Evolutionary conservation across 2,329 filamentous ascomycete species (phyloP).

Genomic region (Neurospora crassa): DNA sequence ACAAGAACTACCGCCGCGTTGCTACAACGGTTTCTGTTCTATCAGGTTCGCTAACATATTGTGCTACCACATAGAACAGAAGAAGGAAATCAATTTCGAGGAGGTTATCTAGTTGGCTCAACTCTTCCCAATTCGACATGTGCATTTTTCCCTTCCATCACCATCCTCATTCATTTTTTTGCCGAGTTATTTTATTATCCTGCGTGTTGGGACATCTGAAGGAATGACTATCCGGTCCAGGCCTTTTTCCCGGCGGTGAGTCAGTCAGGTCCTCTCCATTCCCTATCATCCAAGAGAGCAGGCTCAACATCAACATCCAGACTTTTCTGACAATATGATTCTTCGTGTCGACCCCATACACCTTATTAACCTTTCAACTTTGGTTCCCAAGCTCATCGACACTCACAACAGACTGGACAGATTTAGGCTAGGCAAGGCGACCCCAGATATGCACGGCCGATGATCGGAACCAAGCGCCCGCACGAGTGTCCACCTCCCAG

Average conservation of each 20-base stretch:
- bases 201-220: not conserved
- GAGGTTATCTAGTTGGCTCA: not conserved
- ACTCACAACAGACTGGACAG: not conserved
- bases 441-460: not conserved
- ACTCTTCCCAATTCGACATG: not conserved
- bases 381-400: not conserved
- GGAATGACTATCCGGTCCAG: not conserved
- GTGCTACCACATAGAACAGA: not conserved
- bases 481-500: not conserved
- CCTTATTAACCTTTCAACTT: not conserved
- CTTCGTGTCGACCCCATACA: not conserved
- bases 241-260: not conserved
- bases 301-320: not conserved
- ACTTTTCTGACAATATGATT: not conserved
- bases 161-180: not conserved
- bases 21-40: not conserved
- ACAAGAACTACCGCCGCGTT: not conserved
- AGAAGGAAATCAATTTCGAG: not conserved
- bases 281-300: not conserved
- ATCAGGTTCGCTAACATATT: not conserved
- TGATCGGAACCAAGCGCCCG: not conserved
- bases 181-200: not conserved
- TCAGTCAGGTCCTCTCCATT: not conserved
- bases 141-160: not conserved
- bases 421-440: not conserved